These are phyloP conservation scores for Ceratocystis destructans DNA, from an alignment of 2,329 filamentous ascomycete genomes.

Conservation along the genomic window DNA sequence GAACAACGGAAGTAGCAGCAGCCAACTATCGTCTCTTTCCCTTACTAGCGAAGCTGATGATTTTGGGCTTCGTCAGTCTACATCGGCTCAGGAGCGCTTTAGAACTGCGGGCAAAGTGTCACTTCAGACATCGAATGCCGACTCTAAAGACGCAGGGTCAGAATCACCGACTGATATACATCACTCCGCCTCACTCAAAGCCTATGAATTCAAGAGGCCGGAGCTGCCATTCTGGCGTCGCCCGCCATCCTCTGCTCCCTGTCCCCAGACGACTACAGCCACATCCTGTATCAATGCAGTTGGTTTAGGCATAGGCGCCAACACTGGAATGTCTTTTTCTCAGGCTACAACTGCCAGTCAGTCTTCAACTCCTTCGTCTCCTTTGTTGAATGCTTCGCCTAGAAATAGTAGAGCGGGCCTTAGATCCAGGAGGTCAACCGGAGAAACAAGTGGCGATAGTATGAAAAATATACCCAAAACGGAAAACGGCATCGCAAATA, in stretches of 20 bases:
- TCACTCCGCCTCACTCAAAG: background rate
- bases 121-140: background rate
- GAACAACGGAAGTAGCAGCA: background rate
- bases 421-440: slow-evolving; percentile 9
- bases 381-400: slow-evolving; percentile 23
- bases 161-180: background rate
- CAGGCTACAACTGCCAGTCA: slow-evolving; percentile 34
- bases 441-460: background rate
- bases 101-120: background rate
- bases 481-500: background rate
- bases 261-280: background rate
- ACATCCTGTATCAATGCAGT: slow-evolving; percentile 11
- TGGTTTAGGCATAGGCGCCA: slow-evolving; percentile 16
- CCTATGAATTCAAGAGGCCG: background rate
- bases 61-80: background rate
- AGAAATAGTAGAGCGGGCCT: background rate
- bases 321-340: slow-evolving; percentile 26
- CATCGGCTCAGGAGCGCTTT: background rate
- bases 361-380: slow-evolving; percentile 22
- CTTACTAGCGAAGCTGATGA: background rate
- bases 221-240: slow-evolving; percentile 5
- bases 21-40: background rate
- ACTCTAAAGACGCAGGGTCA: background rate
- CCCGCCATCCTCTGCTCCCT: background rate
- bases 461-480: background rate